Base-by-base conservation (phyloP, 257 asterid genomes). In the Cordia subcordata region DNA sequence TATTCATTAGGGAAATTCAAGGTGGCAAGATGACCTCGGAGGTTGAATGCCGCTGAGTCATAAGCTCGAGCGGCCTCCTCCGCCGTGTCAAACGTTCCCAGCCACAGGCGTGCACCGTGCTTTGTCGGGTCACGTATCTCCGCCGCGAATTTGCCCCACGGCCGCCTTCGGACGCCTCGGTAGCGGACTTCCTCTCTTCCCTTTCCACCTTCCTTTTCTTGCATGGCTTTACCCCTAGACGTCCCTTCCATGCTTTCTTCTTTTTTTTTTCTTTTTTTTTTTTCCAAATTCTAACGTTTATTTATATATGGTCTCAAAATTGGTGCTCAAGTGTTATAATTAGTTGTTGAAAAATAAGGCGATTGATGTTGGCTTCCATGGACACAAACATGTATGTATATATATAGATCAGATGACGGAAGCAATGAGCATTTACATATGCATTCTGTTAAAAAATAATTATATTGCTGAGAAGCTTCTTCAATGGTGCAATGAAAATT, bases 111-210 rank as follows among this genome's bases (percentile, higher is more conserved):
- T 1, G 80, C 80, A 0, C 94, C 80, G 39, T 68, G 76, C 1
- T 77, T 77, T 0, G 77, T 74, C 4, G 94, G 85, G 32, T 85
- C 85, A 0, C 94, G 87, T 50, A 85, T 85, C 83, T 85, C 94
- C 17, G 94, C 87, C 38, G 90, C 94, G 3, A 69, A 82, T 55
- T 82, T 85, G 21, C 90, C 90, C 90, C 90, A 82, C 0, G 90
- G 84, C 60, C 87, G 71, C 62, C 70, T 70, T 45, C 90, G 62
- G 1, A 82, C 87, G 13, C 90, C 94, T 0, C 89, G 83, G 55
- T 49, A 85, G 16, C 74, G 74, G 14, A 61, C 63, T n/a, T 82
- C 86, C 0, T 75, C 84, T 19, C 71, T 66, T 18, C 64, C 58
- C 53, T 65, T 70, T 8, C n/a, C n/a, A 47, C 47, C 0, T 77